Evolutionary conservation across 2,329 filamentous ascomycete species (phyloP).

Genomic region (Talaromyces verruculosus): DNA sequence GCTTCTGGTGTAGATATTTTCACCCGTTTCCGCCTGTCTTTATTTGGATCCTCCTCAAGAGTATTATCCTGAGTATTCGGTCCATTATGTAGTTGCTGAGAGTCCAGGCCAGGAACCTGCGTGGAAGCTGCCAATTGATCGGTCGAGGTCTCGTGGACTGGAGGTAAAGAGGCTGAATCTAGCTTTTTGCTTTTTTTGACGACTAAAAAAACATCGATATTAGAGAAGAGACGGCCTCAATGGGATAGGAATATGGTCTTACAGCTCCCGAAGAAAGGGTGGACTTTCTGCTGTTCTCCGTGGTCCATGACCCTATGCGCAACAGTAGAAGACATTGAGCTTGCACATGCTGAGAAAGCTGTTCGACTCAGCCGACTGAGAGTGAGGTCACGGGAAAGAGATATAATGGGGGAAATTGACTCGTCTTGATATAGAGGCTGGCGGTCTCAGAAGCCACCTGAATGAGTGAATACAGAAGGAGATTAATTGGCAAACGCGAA

Average conservation of each 20-base stretch:
- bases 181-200: background rate
- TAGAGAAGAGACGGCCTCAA: background rate
- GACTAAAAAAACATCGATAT: background rate
- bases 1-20: constrained; percentile 26
- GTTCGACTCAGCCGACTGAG: background rate
- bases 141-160: constrained; percentile 8
- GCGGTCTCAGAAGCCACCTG: background rate
- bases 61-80: constrained; percentile 10
- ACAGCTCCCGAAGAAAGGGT: constrained; percentile 47
- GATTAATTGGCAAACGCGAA: constrained; percentile 2
- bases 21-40: constrained; percentile 38
- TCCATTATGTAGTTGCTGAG: constrained; percentile 14
- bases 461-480: background rate
- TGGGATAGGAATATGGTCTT: constrained; percentile 17
- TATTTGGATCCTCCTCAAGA: constrained; percentile 37
- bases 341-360: constrained; percentile 24
- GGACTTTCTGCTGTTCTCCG: constrained; percentile 39
- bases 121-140: background rate
- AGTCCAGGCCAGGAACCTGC: background rate
- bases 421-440: background rate
- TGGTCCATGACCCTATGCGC: constrained; percentile 41
- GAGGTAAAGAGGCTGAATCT: background rate
- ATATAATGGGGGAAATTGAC: no score
- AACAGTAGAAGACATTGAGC: constrained; percentile 32
- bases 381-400: constrained; percentile 21